Evolutionary conservation across 768 basidiomycete species (phyloP), one percentile per base, ranked within the genome.

Genomic region (Gloeostereum incarnatum): DNA sequence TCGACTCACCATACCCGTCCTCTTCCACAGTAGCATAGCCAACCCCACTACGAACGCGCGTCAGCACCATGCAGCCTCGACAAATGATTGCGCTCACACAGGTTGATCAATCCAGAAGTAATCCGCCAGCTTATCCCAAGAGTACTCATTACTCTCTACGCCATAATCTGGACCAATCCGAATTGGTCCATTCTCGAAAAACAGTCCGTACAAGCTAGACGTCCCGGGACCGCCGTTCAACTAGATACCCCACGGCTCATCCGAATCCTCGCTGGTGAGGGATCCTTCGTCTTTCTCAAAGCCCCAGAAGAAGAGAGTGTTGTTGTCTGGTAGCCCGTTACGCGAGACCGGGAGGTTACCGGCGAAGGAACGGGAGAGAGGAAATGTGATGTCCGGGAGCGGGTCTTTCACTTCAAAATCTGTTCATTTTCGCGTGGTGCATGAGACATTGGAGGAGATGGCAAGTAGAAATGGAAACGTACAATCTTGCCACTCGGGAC

Each of bases 21-120:
- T 20, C 24, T n/a, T n/a, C n/a, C n/a, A n/a, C n/a, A n/a, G n/a
- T n/a, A n/a, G 5, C 9, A 16, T 19, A 4, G 18, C 38, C 18
- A 29, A 16, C 20, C 21, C n/a, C n/a, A n/a, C n/a, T n/a, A n/a
- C n/a, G n/a, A n/a, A n/a, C n/a, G n/a, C n/a, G n/a, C n/a, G n/a
- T n/a, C n/a, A n/a, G n/a, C n/a, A n/a, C n/a, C n/a, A n/a, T n/a
- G n/a, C n/a, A n/a, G n/a, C n/a, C n/a, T n/a, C n/a, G n/a, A n/a
- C n/a, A n/a, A n/a, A n/a, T n/a, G n/a, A n/a, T n/a, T n/a, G n/a
- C n/a, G 31, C 61, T 38, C 52, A 72, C 70, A 81, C 81, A 34
- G 81, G 83, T 40, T 84, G 78, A 48, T 86, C 84, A 35, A 86
- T 60, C 79, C 78, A 84, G 25, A 85, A 66, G 45, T 71, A 75